phyloP scores from a whole-genome alignment of 257 asterid species.

The Forsythia viridissima region DNA sequence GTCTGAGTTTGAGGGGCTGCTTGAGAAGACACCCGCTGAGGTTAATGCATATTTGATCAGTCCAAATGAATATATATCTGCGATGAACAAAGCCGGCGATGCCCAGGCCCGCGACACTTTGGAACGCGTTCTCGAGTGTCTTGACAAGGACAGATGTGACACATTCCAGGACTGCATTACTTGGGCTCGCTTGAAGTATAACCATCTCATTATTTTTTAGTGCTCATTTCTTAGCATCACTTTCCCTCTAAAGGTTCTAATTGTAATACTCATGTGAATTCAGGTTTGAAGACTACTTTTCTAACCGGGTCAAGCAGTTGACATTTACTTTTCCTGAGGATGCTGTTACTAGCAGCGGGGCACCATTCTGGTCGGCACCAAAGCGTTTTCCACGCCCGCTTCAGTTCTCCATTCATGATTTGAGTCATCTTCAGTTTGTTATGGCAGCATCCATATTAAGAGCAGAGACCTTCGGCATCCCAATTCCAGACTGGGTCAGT shows the following conservation, averaged over 20 bases:
- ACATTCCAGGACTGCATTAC: constrained; percentile 46
- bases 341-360: constrained; percentile 41
- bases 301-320: constrained; percentile 43
- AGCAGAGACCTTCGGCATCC: constrained; percentile 48
- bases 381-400: constrained; percentile 45
- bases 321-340: constrained; percentile 47
- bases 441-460: constrained; percentile 39
- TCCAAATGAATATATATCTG: constrained; percentile 39
- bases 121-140: constrained; percentile 43
- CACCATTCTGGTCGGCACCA: constrained; percentile 52
- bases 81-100: constrained; percentile 50
- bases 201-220: background rate
- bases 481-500: constrained; percentile 44
- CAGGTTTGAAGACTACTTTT: constrained; percentile 50
- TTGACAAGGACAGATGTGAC: constrained; percentile 41
- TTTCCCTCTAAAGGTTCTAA: background rate
- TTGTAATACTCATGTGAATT: constrained; percentile 10
- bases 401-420: constrained; percentile 35
- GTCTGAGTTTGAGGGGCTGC: constrained; percentile 51
- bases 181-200: constrained; percentile 50
- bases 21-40: constrained; percentile 46
- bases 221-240: background rate
- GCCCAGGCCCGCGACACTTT: constrained; percentile 51
- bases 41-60: constrained; percentile 38
- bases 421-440: constrained; percentile 35